Conservation (phyloP, 768 basidiomycete genomes). For the Naganishia friedmannii region DNA sequence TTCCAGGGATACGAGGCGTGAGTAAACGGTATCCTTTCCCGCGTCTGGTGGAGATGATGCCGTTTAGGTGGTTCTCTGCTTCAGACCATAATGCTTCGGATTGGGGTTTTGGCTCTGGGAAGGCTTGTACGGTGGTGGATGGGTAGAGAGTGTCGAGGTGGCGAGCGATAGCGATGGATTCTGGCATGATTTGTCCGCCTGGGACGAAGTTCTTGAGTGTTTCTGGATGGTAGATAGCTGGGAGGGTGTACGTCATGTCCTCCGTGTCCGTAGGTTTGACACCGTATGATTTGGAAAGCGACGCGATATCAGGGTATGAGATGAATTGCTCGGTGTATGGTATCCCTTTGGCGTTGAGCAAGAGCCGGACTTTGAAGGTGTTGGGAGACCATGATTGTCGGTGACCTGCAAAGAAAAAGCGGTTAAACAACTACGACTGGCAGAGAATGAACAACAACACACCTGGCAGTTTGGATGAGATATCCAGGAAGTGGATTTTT, state of each 20-base stretch:
- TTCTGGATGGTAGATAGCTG: conserved; percentile 27
- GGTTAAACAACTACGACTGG: too few species aligned
- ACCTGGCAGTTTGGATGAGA: conserved; percentile 25
- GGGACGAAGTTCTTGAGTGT: conserved; percentile 8
- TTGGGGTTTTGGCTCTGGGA: conserved; percentile 13
- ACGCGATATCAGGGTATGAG: conserved; percentile 36
- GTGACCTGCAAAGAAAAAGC: conserved; percentile 11
- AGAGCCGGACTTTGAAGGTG: conserved; percentile 34
- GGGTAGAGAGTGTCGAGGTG: conserved; percentile 29
- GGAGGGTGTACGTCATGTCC: conserved; percentile 5
- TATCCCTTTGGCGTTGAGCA: conserved; percentile 35
- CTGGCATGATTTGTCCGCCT: conserved; percentile 23
- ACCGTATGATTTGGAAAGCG: conserved; percentile 25
- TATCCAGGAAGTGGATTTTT: conserved; percentile 30
- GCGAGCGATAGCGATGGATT: conserved; percentile 11
- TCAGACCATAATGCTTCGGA: conserved; percentile 5
- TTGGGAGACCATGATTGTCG: conserved; percentile 37
- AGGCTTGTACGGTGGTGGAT: background rate
- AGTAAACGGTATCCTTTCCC: conserved; percentile 10
- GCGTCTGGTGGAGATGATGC: background rate
- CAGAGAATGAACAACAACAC: background rate
- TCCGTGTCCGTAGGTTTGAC: background rate
- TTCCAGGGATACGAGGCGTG: conserved; percentile 18
- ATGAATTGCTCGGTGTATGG: conserved; percentile 34
- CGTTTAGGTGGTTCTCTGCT: background rate